A percentile compares a stretch with the other conserved stretches of the same genome.
These are phyloP conservation scores for Lactuca saligna DNA, from an alignment of 129 eudicot species.

Conservation along the genomic window DNA sequence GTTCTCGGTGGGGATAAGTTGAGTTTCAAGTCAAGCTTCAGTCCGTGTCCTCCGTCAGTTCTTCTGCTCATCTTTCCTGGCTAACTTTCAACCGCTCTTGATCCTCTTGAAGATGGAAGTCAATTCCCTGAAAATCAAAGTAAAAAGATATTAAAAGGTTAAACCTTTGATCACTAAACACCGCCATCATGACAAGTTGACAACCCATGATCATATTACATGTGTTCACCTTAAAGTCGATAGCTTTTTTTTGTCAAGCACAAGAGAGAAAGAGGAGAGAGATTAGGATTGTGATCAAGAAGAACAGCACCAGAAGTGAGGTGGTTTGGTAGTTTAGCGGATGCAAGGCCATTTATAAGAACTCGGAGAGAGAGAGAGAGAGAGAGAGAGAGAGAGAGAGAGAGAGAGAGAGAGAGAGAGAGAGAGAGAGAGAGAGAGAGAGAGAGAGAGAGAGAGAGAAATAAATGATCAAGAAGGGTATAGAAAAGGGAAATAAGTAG, in stretches of 20 bases:
- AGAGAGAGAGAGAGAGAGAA: constrained; percentile 24
- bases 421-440: constrained; percentile 33
- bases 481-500: constrained; percentile 57
- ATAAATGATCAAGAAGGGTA: constrained; percentile 43
- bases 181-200: constrained; percentile 13
- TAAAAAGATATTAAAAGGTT: constrained; percentile 9
- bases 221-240: constrained; percentile 36
- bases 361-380: not conserved
- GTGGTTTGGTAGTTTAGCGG: constrained; percentile 51
- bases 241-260: constrained; percentile 12
- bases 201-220: constrained; percentile 15
- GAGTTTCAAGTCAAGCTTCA: constrained; percentile 69
- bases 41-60: constrained; percentile 36
- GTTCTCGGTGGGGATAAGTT: constrained; percentile 66
- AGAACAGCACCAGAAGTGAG: constrained; percentile 21
- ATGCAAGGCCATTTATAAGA: constrained; percentile 55
- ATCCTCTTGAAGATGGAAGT: not conserved
- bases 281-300: constrained; percentile 16
- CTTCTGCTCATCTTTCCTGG: constrained; percentile 48
- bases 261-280: constrained; percentile 13
- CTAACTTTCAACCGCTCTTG: not conserved
- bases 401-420: constrained; percentile 38
- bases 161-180: constrained; percentile 11
- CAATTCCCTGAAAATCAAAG: constrained; percentile 17
- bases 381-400: not conserved